phyloP scores from a whole-genome alignment of 2,329 filamentous ascomycete species.

The Fusarium buharicum region DNA sequence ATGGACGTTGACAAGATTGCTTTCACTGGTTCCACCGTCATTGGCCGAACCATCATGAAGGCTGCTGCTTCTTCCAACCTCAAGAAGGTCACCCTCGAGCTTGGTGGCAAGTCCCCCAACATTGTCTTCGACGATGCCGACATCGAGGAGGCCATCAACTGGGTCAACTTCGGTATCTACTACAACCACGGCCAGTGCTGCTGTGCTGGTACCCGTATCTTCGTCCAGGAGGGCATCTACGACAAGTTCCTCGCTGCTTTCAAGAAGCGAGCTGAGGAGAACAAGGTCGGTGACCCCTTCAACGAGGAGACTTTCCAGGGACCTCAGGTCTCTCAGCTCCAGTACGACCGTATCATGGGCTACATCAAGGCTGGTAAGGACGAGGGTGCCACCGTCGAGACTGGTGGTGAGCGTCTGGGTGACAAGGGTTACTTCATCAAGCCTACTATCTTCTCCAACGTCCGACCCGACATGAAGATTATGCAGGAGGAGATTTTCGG shows the following conservation, averaged over 20 bases:
- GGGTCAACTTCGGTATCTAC: conserved; percentile 79
- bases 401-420: conserved; percentile 65
- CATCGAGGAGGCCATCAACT: conserved; percentile 79
- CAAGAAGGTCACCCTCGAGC: conserved; percentile 84
- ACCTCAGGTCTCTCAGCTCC: conserved; percentile 84
- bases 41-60: conserved; percentile 83
- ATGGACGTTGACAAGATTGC: conserved; percentile 87
- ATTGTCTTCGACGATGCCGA: conserved; percentile 83
- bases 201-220: conserved; percentile 84
- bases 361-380: conserved; percentile 76
- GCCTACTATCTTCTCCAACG: conserved; percentile 89
- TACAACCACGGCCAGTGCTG: conserved; percentile 73
- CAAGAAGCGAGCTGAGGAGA: conserved; percentile 78
- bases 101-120: conserved; percentile 83
- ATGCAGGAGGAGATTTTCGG: conserved; percentile 94
- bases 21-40: conserved; percentile 80
- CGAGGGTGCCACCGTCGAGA: conserved; percentile 71
- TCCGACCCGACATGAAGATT: conserved; percentile 86
- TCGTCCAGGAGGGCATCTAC: conserved; percentile 87
- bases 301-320: conserved; percentile 83
- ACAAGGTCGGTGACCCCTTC: conserved; percentile 88
- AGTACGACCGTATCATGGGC: conserved; percentile 89
- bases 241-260: conserved; percentile 86
- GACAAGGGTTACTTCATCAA: conserved; percentile 88
- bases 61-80: conserved; percentile 79